Evolutionary conservation across 495 filamentous ascomycete species (phyloP), one percentile per base, ranked within the genome.

Genomic region (Darksidea phi): DNA sequence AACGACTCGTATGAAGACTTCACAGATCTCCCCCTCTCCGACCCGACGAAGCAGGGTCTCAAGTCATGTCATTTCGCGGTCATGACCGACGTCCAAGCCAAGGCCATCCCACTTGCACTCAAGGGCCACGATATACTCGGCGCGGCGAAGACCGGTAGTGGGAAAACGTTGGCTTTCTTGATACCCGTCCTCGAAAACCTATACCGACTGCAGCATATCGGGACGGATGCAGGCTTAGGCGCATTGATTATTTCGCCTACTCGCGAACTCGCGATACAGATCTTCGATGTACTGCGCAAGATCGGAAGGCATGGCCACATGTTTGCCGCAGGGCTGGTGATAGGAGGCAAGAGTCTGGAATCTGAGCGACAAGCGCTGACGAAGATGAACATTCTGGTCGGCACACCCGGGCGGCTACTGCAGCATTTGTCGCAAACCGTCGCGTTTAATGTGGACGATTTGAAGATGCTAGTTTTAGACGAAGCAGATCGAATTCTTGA

Each of bases 401-500:
- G 93, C 70, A 99, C 94, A 1, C 94, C 94, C 0, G 94, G 94
- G 10, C 82, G 94, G 6, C 93, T 99, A 80, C 74, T 97, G 48
- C 95, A 99, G 73, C 94, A 99, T 74, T 77, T 99, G 72, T 91
- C 95, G 71, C 91, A 97, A 76, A 97, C 94, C 0, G 88, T 91
- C 6, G 83, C 85, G 32, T 89, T 99, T 66, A 91, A 95, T 53
- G 87, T 94, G 38, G 86, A 89, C 66, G 95, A 94, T 72, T 69
- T 99, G 51, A 88, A 95, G 73, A 88, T 97, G 72, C 79, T 99
- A 26, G 94, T 97, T 4, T 79, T 99, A 60, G 94, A 99, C 67
- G 94, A 99, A 70, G 94, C 94, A 3, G 94, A 99, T 70, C 83
- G 94, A 28, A 97, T 97, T 65, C 82, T 99, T 80, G 94, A 99